A percentile compares a stretch with the other conserved stretches of the same genome.
Conservation (phyloP, 441 rosid genomes). For the Populus hybrid region DNA sequence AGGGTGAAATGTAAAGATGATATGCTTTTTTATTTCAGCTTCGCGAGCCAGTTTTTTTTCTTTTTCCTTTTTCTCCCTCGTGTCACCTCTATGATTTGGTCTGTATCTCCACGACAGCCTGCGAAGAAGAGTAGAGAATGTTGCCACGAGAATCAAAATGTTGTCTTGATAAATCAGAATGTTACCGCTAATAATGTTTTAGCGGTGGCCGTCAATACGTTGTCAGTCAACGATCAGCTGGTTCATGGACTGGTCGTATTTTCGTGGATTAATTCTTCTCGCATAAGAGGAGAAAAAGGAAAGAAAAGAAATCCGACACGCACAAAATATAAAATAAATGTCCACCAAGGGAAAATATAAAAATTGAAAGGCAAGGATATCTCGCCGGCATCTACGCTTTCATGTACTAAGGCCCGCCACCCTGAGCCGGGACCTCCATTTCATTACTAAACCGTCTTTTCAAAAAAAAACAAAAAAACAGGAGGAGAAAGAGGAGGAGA, state of each 20-base stretch:
- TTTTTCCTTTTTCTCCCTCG: too few species aligned
- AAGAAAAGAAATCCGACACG: not conserved
- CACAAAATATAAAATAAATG: not conserved
- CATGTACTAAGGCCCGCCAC: not conserved
- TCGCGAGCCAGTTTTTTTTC: too few species aligned
- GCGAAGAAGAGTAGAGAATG: not conserved
- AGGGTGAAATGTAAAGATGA: not conserved
- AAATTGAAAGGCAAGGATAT: not conserved
- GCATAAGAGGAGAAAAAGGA: not conserved
- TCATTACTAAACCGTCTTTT: not conserved
- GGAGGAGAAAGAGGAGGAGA: too few species aligned
- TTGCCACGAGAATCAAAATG: not conserved
- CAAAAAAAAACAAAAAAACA: too few species aligned
- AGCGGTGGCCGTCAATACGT: too few species aligned
- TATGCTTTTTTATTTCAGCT: not conserved
- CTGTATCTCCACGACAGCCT: not conserved
- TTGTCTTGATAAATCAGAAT: not conserved
- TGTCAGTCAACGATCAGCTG: too few species aligned
- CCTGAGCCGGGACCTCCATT: not conserved
- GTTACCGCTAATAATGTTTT: too few species aligned
- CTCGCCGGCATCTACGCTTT: not conserved
- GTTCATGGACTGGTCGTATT: too few species aligned
- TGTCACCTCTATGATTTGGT: not conserved
- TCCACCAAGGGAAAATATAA: not conserved
- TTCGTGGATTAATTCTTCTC: too few species aligned